Evolutionary conservation across 257 asterid species (phyloP), one percentile per base, ranked within the genome.

Genomic region (Ilex asprella): DNA sequence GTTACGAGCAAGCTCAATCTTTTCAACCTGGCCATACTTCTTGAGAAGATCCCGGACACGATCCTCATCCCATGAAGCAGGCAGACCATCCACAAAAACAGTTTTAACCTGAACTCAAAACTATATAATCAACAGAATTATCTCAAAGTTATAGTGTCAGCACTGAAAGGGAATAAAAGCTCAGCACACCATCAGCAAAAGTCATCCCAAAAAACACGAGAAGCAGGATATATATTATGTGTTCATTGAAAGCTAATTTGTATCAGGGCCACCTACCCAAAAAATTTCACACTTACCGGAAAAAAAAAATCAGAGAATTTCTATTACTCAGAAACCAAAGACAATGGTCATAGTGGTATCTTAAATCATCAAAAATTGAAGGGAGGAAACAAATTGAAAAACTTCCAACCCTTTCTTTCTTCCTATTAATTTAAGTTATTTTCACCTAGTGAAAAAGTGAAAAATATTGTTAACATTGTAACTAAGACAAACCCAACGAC

Each of bases 61-160:
- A 61, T 81, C 94, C 84, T 87, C 99, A 68, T 85, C 93, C 99
- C 97, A 93, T 46, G 91, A 82, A 67, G 95, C 74, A 72, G 85
- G 84, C 71, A 93, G 79, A 53, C 99, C 99, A 80, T 93, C 99
- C 73, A 93, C 83, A 78, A 93, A 93, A 32, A 93, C 97, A 14
- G 97, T 93, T 75, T 84, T 93, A 57, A 93, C 99, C 99, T 93
- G 86, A 72, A 73, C 21, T 32, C 55, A 73, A 71, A 71, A 41
- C 51, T 31, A 30, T 21, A 15, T 53, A 13, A 31, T 73, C 63
- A 73, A 39, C 31, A 70, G 4, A 29, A 39, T 73, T 49, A 49
- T 3, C 54, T 12, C 10, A 49, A 12, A 49, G 14, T 11, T 12
- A 1, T 4, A 7, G 10, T 49, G 54, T 21, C 54, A 12, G n/a